Conservation (phyloP, 768 basidiomycete genomes). For the Amanita jacksonii region DNA sequence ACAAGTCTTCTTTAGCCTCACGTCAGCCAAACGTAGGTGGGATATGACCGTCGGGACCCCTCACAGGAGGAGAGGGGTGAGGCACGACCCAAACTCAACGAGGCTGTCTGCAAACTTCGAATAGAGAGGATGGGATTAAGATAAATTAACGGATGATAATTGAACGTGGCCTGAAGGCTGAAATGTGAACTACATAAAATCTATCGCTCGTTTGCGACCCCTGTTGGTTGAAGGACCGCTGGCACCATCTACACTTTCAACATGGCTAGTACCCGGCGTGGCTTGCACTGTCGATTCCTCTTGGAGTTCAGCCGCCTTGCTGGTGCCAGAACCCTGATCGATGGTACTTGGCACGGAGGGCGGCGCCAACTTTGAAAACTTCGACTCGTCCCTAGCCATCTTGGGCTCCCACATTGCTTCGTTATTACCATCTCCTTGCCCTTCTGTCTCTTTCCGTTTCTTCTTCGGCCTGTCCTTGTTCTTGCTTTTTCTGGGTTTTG, state of each 20-base stretch:
- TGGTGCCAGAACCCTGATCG: conserved; percentile 19
- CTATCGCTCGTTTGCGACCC: conserved; percentile 63
- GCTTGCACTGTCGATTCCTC: conserved; percentile 26
- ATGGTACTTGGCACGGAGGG: too few relatives aligned
- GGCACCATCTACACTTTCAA: conserved; percentile 14
- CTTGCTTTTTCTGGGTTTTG: conserved; percentile 30
- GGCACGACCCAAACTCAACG: too few relatives aligned
- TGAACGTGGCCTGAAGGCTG: too few relatives aligned
- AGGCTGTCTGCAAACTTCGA: too few relatives aligned
- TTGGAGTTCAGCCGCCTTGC: conserved; percentile 14
- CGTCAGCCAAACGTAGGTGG: too few relatives aligned
- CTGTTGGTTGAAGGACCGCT: conserved; percentile 17
- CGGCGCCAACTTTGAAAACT: conserved; percentile 15
- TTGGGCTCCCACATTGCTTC: conserved; percentile 68
- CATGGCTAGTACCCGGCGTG: conserved; percentile 11
- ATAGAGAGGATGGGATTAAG: too few relatives aligned
- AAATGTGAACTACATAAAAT: conserved; percentile 63
- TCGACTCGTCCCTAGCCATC: too few relatives aligned
- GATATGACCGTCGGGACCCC: too few relatives aligned
- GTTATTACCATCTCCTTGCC: conserved; percentile 25
- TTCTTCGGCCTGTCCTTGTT: conserved; percentile 37
- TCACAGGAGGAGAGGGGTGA: too few relatives aligned
- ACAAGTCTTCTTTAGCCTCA: too few relatives aligned
- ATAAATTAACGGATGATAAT: too few relatives aligned
- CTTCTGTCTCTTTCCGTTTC: conserved; percentile 20